Evolutionary conservation across 208 protist species (phyloP).

Genomic region (Crithidia brevicula): DNA sequence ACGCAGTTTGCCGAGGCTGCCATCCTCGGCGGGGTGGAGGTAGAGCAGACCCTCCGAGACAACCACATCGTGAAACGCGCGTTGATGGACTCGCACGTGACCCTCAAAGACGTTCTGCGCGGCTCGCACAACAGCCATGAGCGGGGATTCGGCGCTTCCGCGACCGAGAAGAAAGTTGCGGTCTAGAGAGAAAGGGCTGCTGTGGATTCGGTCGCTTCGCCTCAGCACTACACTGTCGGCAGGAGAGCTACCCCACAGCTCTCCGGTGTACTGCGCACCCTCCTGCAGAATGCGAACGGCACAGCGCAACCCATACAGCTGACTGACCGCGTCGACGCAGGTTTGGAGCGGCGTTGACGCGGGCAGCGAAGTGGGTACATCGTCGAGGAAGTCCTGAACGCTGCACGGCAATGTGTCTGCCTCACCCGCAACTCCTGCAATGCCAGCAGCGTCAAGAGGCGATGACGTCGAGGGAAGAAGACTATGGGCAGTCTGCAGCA

Average conservation of each 20-base stretch:
- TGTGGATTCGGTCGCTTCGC: neutral
- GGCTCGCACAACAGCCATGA: slow-evolving; percentile 35
- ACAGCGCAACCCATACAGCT: slow-evolving; percentile 35
- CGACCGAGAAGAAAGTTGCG: slow-evolving; percentile 24
- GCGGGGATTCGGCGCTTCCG: slow-evolving; percentile 12
- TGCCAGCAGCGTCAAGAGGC: too few relatives aligned
- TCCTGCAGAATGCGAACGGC: slow-evolving; percentile 16
- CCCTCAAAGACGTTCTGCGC: slow-evolving; percentile 38
- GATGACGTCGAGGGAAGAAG: too few relatives aligned
- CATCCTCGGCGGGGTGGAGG: neutral
- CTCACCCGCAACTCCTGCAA: too few relatives aligned
- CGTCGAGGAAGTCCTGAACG: neutral
- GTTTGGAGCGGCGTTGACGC: slow-evolving; percentile 27
- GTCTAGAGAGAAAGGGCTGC: slow-evolving; percentile 19
- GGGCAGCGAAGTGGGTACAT: slow-evolving; percentile 21
- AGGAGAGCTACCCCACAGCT: slow-evolving; percentile 27
- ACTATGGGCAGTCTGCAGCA: slow-evolving; percentile 1
- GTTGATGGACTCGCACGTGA: slow-evolving; percentile 35
- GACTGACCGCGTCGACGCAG: slow-evolving; percentile 13
- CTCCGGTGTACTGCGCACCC: slow-evolving; percentile 9
- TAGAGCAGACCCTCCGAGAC: slow-evolving; percentile 5
- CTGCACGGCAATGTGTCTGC: neutral
- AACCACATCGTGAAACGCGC: slow-evolving; percentile 18
- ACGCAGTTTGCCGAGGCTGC: slow-evolving; percentile 6
- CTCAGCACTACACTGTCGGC: slow-evolving; percentile 12